These are phyloP conservation scores for Aplosporella prunicola DNA, from an alignment of 2,329 filamentous ascomycete genomes.

Conservation along the genomic window DNA sequence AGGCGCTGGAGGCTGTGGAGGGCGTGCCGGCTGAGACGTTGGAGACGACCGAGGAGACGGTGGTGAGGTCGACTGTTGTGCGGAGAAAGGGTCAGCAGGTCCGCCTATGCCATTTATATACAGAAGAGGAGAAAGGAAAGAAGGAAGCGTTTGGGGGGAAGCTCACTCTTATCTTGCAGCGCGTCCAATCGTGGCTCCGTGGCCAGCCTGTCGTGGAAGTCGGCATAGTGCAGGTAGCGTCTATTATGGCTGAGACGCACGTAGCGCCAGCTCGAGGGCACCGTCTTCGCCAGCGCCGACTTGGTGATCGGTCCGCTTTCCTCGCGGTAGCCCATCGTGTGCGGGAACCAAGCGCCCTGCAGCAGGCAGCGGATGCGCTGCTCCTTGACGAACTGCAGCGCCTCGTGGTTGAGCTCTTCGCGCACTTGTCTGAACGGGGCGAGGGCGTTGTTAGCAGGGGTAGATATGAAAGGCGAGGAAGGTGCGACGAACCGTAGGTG, in stretches of 20 bases:
- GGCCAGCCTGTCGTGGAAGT: constrained; percentile 59
- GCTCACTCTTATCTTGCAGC: constrained; percentile 61
- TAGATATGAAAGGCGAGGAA: no score
- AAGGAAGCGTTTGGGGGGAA: neutral
- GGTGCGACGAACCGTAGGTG: constrained; percentile 52
- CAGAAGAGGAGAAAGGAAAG: neutral
- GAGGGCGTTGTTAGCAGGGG: constrained; percentile 18
- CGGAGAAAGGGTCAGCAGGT: constrained; percentile 6
- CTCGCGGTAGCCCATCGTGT: constrained; percentile 40
- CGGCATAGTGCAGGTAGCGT: constrained; percentile 79
- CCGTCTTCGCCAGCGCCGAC: constrained; percentile 31
- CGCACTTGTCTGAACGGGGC: constrained; percentile 60
- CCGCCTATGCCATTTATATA: neutral
- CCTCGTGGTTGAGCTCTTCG: constrained; percentile 82
- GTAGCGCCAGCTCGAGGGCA: constrained; percentile 62
- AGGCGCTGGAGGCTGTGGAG: constrained; percentile 40
- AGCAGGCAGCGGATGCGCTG: constrained; percentile 86
- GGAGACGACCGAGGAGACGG: constrained; percentile 85
- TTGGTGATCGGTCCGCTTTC: constrained; percentile 38
- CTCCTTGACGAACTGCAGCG: constrained; percentile 92
- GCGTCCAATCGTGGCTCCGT: constrained; percentile 63
- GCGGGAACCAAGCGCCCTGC: constrained; percentile 78
- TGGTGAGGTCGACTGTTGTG: constrained; percentile 67
- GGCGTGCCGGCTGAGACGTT: constrained; percentile 64
- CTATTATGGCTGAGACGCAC: constrained; percentile 85